These are phyloP conservation scores for Fusarium sp. DNA, from an alignment of 2,329 filamentous ascomycete species.

Conservation along the genomic window DNA sequence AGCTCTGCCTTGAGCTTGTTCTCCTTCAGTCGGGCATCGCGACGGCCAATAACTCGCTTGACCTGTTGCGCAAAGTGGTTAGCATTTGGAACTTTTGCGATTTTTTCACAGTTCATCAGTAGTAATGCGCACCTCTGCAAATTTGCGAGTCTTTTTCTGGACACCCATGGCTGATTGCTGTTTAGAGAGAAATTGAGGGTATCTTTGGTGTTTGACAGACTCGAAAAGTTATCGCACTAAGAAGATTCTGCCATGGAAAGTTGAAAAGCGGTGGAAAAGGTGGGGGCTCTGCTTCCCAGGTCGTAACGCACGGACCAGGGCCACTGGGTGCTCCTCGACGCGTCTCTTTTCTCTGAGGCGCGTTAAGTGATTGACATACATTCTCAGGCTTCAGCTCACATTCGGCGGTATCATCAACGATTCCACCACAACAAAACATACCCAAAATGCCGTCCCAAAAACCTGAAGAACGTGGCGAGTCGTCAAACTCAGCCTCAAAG, in stretches of 20 bases:
- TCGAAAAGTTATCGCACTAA: constrained; percentile 47
- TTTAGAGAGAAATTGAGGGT: constrained; percentile 9
- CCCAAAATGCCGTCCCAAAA: constrained; percentile 64
- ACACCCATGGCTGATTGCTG: constrained; percentile 76
- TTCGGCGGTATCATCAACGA: constrained; percentile 17
- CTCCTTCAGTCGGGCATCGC: constrained; percentile 84
- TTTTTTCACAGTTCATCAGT: constrained; percentile 51
- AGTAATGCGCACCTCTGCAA: constrained; percentile 70
- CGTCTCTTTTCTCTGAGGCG: constrained; percentile 52
- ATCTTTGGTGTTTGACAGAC: constrained; percentile 28
- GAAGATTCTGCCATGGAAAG: constrained; percentile 49
- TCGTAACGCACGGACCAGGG: constrained; percentile 48
- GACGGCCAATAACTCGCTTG: constrained; percentile 85
- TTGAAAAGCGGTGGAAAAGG: constrained; percentile 48
- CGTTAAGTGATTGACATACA: constrained; percentile 54
- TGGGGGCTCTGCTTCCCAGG: constrained; percentile 24
- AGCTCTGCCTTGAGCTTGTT: constrained; percentile 78
- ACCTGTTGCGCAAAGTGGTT: constrained; percentile 59
- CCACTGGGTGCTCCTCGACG: constrained; percentile 45
- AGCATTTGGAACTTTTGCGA: constrained; percentile 36
- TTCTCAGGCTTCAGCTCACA: constrained; percentile 39
- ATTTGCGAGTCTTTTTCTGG: constrained; percentile 92
- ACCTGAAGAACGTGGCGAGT: constrained; percentile 69
- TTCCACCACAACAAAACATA: constrained; percentile 29
- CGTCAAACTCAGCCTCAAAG: constrained; percentile 71